phyloP scores from a whole-genome alignment of 495 filamentous ascomycete genomes.

The Penicillium samsonianum region DNA sequence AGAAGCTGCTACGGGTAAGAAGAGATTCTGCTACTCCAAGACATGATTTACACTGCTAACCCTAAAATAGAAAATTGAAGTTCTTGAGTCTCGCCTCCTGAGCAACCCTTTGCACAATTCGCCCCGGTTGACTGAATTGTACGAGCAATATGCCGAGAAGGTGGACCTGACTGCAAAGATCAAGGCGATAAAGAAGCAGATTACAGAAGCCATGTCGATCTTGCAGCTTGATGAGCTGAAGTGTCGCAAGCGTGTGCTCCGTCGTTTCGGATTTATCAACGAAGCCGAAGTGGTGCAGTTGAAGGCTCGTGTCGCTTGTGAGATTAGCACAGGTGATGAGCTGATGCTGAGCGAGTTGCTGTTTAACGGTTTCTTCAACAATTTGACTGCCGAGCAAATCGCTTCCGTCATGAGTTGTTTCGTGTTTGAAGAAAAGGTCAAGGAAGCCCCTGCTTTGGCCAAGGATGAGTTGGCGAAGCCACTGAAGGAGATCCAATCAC shows the following conservation, averaged over 20 bases:
- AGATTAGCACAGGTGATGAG: constrained; percentile 93
- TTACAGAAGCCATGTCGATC: constrained; percentile 76
- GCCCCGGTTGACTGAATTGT: constrained; percentile 75
- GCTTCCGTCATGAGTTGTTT: constrained; percentile 88
- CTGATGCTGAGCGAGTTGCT: constrained; percentile 87
- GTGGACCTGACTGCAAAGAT: constrained; percentile 72
- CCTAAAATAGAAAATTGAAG: constrained; percentile 77
- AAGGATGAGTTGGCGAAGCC: constrained; percentile 84
- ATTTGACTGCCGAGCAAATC: constrained; percentile 80
- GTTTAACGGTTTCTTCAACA: constrained; percentile 98
- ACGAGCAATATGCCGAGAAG: constrained; percentile 80
- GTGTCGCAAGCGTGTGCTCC: constrained; percentile 91
- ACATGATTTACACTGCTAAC: constrained; percentile 11
- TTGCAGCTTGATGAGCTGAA: constrained; percentile 95
- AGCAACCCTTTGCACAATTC: constrained; percentile 89
- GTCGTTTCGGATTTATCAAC: constrained; percentile 93
- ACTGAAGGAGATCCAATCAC: constrained; percentile 77
- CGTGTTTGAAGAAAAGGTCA: constrained; percentile 93
- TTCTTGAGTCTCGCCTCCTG: constrained; percentile 88
- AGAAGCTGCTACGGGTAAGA: constrained; percentile 77
- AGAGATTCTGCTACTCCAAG: not conserved
- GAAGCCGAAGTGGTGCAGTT: constrained; percentile 91
- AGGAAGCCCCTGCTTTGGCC: constrained; percentile 60
- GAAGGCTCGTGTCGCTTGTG: constrained; percentile 94
- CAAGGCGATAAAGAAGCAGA: constrained; percentile 83